Conservation (phyloP, 2,329 filamentous ascomycete species). For the Pseudopyrenochaeta lycopersici region DNA sequence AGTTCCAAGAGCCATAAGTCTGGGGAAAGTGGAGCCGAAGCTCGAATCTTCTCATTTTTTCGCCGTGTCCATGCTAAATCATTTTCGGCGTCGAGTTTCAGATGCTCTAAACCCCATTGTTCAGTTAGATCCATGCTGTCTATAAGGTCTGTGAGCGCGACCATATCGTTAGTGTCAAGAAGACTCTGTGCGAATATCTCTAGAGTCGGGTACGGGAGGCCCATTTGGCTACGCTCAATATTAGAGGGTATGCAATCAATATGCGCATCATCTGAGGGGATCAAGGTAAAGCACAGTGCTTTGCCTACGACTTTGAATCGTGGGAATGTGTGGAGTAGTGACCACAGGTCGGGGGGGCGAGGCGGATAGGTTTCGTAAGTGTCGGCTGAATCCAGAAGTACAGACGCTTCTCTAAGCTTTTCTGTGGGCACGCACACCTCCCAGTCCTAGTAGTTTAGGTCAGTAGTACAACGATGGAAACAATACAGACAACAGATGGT, state of each 20-base stretch:
- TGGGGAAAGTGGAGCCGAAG: not conserved
- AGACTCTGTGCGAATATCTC: constrained; percentile 5
- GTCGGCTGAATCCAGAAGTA: not conserved
- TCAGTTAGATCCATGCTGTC: constrained; percentile 4
- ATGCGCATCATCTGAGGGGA: constrained; percentile 3
- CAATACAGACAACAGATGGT: not conserved
- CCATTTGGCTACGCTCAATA: constrained; percentile 3
- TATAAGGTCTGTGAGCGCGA: constrained; percentile 1
- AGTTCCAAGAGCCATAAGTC: constrained; percentile 1
- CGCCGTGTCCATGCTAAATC: constrained; percentile 1
- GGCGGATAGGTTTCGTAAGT: constrained; percentile 4
- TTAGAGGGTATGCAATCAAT: constrained; percentile 1
- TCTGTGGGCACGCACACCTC: constrained; percentile 4
- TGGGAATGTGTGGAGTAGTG: constrained; percentile 5
- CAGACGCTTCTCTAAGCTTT: constrained; percentile 3
- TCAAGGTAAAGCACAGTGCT: constrained; percentile 3
- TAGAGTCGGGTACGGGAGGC: constrained; percentile 4
- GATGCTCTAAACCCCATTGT: constrained; percentile 1
- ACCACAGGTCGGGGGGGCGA: not conserved
- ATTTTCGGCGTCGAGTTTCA: constrained; percentile 1
- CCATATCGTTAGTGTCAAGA: constrained; percentile 3
- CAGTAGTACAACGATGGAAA: constrained; percentile 1
- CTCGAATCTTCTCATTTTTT: constrained; percentile 7
- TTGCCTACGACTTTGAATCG: constrained; percentile 5
- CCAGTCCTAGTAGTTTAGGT: constrained; percentile 2